Conservation (phyloP, 306 rosid species). For the Cucumis cinereus region DNA sequence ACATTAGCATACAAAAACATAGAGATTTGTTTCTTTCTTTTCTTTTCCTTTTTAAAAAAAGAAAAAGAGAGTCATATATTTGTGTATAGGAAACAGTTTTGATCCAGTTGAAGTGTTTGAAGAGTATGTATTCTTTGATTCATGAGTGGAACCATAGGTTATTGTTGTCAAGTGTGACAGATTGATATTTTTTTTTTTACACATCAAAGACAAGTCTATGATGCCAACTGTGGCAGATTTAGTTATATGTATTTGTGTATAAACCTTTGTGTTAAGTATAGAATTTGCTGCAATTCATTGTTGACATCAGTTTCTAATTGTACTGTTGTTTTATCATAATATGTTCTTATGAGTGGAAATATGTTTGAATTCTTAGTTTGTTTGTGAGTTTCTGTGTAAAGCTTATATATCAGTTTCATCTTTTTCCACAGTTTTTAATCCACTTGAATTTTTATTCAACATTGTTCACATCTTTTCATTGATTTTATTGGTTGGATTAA, state of each 20-base stretch:
- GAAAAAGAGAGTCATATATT: neutral
- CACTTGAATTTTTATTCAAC: too few relatives aligned
- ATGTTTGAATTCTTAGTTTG: neutral
- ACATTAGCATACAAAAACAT: conserved; percentile 1
- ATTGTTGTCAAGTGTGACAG: conserved; percentile 2
- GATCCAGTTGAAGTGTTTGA: conserved; percentile 21
- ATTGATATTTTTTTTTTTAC: neutral
- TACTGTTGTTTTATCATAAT: neutral
- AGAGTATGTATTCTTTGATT: conserved; percentile 26
- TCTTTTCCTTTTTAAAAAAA: neutral
- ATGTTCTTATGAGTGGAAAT: neutral
- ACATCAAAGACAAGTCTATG: neutral
- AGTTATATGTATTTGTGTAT: neutral
- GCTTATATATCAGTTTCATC: too few relatives aligned
- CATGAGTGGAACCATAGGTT: conserved; percentile 10
- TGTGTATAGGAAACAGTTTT: conserved; percentile 16
- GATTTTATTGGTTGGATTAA: too few relatives aligned
- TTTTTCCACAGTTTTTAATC: too few relatives aligned
- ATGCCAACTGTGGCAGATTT: neutral
- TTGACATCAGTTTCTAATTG: too few relatives aligned
- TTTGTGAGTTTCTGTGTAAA: too few relatives aligned
- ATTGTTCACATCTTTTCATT: too few relatives aligned
- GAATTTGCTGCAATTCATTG: conserved; percentile 6
- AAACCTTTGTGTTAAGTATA: neutral
- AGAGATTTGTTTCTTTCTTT: neutral